phyloP scores from a whole-genome alignment of 768 basidiomycete species.

The Cyathus striatus region DNA sequence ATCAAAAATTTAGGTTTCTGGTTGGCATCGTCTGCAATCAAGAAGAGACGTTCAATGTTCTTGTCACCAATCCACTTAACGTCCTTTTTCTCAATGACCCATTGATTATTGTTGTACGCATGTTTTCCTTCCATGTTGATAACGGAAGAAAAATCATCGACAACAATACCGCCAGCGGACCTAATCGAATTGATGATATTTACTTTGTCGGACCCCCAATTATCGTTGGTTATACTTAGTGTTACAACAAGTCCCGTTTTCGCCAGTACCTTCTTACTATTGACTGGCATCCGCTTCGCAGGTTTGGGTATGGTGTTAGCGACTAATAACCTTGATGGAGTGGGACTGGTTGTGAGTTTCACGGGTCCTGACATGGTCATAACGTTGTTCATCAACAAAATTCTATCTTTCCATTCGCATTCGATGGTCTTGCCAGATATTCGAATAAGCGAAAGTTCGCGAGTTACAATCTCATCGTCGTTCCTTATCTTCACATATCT shows the following conservation, averaged over 20 bases:
- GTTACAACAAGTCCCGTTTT: conserved; percentile 61
- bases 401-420: conserved; percentile 50
- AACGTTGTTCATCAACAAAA: conserved; percentile 35
- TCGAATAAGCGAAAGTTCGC: conserved; percentile 34
- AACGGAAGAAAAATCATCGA: conserved; percentile 59
- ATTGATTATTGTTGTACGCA: conserved; percentile 37
- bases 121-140: conserved; percentile 52
- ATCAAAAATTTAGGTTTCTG: conserved; percentile 78
- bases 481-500: conserved; percentile 29
- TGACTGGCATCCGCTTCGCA: conserved; percentile 9
- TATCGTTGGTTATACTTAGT: conserved; percentile 29
- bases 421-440: conserved; percentile 48
- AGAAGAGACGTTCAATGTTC: conserved; percentile 53
- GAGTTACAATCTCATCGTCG: conserved; percentile 29
- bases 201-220: conserved; percentile 37
- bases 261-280: conserved; percentile 32
- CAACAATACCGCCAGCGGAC: conserved; percentile 46
- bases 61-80: conserved; percentile 36
- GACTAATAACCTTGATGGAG: conserved; percentile 45
- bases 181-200: conserved; percentile 37
- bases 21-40: conserved; percentile 60
- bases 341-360: conserved; percentile 27
- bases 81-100: conserved; percentile 46
- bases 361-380: conserved; percentile 34
- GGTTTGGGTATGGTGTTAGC: conserved; percentile 26